phyloP scores from a whole-genome alignment of 1,284 basidiomycete genomes.

The Thelephora terrestris region DNA sequence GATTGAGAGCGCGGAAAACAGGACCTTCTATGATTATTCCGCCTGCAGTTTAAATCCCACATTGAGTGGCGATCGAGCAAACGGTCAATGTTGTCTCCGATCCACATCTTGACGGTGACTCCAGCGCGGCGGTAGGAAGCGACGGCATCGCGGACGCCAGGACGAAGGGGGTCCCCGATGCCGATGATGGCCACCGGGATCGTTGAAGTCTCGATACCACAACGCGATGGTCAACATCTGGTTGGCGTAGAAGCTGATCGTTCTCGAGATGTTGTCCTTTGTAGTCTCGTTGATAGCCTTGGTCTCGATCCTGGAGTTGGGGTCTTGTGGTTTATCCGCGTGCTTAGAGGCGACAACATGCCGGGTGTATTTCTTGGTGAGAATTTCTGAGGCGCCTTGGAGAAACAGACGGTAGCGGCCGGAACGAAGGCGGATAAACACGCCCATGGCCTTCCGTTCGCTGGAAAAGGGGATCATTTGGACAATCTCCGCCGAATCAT shows the following conservation, averaged over 20 bases:
- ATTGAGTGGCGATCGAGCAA: constrained; percentile 90
- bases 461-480: no score
- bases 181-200: constrained; percentile 87
- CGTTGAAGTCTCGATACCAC: constrained; percentile 87
- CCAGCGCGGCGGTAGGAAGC: no score
- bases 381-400: constrained; percentile 95
- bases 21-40: constrained; percentile 98
- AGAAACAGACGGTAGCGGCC: no score
- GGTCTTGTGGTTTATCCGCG: no score
- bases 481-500: constrained; percentile 97
- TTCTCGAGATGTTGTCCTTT: no score
- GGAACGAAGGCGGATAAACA: no score
- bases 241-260: constrained; percentile 94
- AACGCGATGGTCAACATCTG: constrained; percentile 91
- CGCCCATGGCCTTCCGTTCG: no score
- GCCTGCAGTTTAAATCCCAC: constrained; percentile 87
- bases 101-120: no score
- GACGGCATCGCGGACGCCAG: no score
- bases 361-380: constrained; percentile 63
- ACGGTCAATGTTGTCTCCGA: constrained; percentile 95
- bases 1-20: constrained; percentile 50
- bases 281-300: no score
- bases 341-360: constrained; percentile 62
- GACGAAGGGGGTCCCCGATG: no score
- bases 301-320: no score